Base-by-base conservation (phyloP, 345 rosid genomes). In the Noccaea bulbosa region DNA sequence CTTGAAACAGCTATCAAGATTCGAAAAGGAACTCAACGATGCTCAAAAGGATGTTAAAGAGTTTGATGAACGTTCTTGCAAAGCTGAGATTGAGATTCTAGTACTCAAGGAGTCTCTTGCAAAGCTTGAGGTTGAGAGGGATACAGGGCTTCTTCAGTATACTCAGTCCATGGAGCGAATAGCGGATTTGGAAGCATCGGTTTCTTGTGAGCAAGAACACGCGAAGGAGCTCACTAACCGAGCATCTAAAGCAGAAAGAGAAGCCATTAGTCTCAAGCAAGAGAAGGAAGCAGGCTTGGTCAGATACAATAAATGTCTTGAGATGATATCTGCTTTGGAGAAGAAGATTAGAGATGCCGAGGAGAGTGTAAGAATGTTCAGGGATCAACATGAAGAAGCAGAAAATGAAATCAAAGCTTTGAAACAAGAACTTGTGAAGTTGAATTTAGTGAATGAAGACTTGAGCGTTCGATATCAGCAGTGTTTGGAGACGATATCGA, bases 81-180 rank as follows among this genome's bases (percentile, higher is more conserved):
- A 81, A 82, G 90, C 88, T 35, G 97, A 92, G 72, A 82, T 82
- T 62, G 96, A 95, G 80, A 81, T 81, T 49, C 80, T 81, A 76
- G 69, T 83, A 71, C 79, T 90, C 82, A 92, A 90, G 63, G 97
- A 90, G 46, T 73, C 87, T 52, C 86, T 90, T 44, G 71, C 74
- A 30, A 83, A 81, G 37, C 48, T 88, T 65, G 92, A 88, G 80
- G 77, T 83, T 8, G 97, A 92, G 79, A 86, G 87, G 65, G 96
- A 92, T 76, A 83, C 83, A 11, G 70, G 69, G 45, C 82, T 87
- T 81, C 80, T 83, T 78, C 87, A 85, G 78, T 85, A 79, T 75
- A 85, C 80, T 76, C 85, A 85, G 65, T 83, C 87, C 62, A 66
- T 85, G 87, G 88, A 88, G 57, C 83, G 75, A 80, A 84, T 89